Base-by-base conservation (phyloP, 148 eudicot genomes). In the Vaccinium macrocarpon region DNA sequence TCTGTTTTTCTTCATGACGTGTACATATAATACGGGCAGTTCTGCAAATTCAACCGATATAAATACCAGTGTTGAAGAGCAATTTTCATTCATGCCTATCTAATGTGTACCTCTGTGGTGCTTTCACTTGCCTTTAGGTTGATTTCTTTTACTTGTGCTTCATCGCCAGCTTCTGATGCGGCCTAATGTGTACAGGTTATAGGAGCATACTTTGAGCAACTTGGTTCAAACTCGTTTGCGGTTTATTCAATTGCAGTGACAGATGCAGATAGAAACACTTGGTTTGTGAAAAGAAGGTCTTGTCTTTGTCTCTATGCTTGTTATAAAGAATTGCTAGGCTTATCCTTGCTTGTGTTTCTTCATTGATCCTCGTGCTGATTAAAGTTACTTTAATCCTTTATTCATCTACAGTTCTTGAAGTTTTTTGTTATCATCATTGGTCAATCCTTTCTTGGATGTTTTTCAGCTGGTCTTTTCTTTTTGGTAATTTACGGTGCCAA, bases 211-310 rank as follows among this genome's bases (percentile, higher is more conserved):
- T 97, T 95, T 86, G 98, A 97, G 93, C 91, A 93, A 86, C 89
- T 90, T 85, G 97, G 91, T 48, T 93, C 99, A 87, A 97, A 93
- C 73, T 95, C 99, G 57, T 97, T 97, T 92, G 98, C 99, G 27
- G 98, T 97, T 77, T 97, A 97, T 85, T 92, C 96, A 74, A 91
- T 97, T 87, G 98, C 97, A 29, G 99, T 97, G 82, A 92, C 96
- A 59, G 98, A 95, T 84, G 92, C 92, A 55, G 92, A 92, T 83
- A 91, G 85, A 62, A 93, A 86, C 75, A 93, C 98, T 74, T 94
- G 97, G 99, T 97, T 95, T 93, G 99, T 97, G 80, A 97, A 97
- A 87, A 90, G 99, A 86, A 97, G 99, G 99, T 97, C 76, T 81
- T 76, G 86, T 66, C 79, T 51, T 76, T 48, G 7, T 83, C 81